These are phyloP conservation scores for Murraya koenigii DNA, from an alignment of 345 rosid species.

Conservation along the genomic window DNA sequence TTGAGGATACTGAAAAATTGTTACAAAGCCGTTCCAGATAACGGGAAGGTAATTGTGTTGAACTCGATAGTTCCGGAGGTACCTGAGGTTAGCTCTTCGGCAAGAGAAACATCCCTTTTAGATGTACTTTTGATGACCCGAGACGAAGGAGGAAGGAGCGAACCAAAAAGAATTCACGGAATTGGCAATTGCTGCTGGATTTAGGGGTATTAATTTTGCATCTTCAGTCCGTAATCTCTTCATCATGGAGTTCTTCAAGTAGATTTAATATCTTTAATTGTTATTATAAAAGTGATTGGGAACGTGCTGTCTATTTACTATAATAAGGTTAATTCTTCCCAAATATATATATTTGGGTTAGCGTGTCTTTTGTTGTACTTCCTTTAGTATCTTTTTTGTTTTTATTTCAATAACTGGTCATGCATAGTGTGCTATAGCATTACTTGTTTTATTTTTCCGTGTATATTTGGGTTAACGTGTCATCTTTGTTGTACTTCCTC, in stretches of 20 bases:
- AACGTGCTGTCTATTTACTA: not conserved
- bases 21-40: conserved; percentile 7
- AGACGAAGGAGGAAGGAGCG: conserved; percentile 31
- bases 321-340: no score
- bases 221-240: conserved; percentile 13
- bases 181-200: conserved; percentile 27
- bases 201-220: not conserved
- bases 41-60: conserved; percentile 18
- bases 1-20: conserved; percentile 23
- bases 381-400: no score
- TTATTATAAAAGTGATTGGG: not conserved
- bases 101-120: not conserved
- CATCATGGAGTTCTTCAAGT: conserved; percentile 36
- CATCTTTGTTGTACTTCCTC: no score
- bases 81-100: conserved; percentile 9
- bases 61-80: conserved; percentile 3
- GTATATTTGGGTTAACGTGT: no score
- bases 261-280: not conserved
- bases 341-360: no score
- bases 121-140: conserved; percentile 30
- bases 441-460: no score
- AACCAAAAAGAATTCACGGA: conserved; percentile 20
- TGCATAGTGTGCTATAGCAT: not conserved
- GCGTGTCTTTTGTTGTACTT: no score
- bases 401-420: no score